Base-by-base conservation (phyloP, 2,329 filamentous ascomycete genomes). In the Calonectria multiphialidica region DNA sequence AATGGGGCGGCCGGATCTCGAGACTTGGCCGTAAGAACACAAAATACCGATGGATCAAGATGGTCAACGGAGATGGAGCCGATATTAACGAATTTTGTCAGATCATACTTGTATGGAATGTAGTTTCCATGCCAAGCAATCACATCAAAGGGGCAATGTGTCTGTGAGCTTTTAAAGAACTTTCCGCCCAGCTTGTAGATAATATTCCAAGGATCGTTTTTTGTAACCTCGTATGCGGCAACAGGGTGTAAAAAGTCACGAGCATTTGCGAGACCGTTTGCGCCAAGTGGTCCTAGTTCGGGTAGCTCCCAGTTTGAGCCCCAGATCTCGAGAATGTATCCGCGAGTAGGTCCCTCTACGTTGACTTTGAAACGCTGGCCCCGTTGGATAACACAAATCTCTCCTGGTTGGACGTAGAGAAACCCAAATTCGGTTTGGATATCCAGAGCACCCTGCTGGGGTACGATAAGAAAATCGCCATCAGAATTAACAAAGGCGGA, bases 41-140 rank as follows among this genome's bases (percentile, higher is more conserved):
- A 91, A 82, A 90, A 93, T 76, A 93, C 90, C 12, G 88, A 90
- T 0, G 92, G 92, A 74, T 94, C 92, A 3, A 90, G 90, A 74
- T 94, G 92, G 78, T 94, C 92, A 6, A 78, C 77, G 0, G 77
- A 77, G 0, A 77, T 78, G 1, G 77, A 78, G 0, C 76, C 91
- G 81, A 90, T 82, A 82, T 88, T 88, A 87, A 93, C 80, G 85
- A 92, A 83, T 70, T 88, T 89, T 9, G 87, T 88, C 5, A 90
- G 79, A 63, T 88, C 88, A 77, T 90, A 90, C 80, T 90, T 90
- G 81, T 87, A 90, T 0, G 88, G 88, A 66, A 90, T 90, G 76
- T 93, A 93, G 64, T 90, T 91, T n/a, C 92, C 92, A 76, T 93
- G 92, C 92, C 92, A 94, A 2, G 91, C 92, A 0, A 93, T 90